Percentiles rank a stretch among this genome's conserved stretches.
phyloP scores from a whole-genome alignment of 306 rosid genomes.

The Casuarina glauca region DNA sequence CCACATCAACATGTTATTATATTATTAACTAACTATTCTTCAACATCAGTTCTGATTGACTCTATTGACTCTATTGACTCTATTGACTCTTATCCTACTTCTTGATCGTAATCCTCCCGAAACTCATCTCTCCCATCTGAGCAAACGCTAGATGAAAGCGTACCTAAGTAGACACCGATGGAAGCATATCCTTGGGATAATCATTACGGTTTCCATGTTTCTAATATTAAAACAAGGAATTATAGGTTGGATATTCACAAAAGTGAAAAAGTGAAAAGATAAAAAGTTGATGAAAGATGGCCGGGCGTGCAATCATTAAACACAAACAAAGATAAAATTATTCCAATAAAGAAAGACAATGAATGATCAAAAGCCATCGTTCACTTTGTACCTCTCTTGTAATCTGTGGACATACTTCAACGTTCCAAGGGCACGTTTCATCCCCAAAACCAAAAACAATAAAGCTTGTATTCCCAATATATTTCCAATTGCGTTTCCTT shows the following conservation, averaged over 20 bases:
- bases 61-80: no score
- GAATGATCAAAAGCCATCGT: no score
- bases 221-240: not conserved
- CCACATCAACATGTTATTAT: no score
- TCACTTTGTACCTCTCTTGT: not conserved
- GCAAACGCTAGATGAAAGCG: not conserved
- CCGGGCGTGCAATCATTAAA: not conserved
- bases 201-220: not conserved
- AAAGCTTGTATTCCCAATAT: no score
- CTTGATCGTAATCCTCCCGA: no score
- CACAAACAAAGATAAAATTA: not conserved
- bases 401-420: no score
- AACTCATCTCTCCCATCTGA: not conserved
- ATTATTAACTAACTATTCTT: no score
- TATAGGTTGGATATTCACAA: not conserved
- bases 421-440: no score
- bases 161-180: not conserved
- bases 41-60: no score
- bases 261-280: not conserved
- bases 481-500: no score
- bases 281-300: not conserved
- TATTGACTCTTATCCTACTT: no score
- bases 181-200: not conserved
- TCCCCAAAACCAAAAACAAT: no score
- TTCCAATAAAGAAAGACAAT: not conserved